Conservation (phyloP, 768 basidiomycete genomes). For the Boletus edulis region DNA sequence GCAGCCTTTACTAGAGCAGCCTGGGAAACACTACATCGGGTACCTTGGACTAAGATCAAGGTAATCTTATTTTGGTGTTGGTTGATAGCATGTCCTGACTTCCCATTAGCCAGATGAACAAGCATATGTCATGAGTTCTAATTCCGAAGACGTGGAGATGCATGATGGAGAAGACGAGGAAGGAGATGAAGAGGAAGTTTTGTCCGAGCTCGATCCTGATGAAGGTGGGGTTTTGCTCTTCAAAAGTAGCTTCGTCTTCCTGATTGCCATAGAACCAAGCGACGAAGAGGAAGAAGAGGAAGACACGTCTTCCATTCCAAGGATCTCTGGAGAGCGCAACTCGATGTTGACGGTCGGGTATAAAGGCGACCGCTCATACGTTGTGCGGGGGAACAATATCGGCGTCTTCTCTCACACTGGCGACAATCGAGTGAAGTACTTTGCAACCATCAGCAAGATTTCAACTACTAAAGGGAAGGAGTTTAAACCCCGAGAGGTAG, state of each 20-base stretch:
- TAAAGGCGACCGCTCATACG: conserved; percentile 92
- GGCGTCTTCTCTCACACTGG: conserved; percentile 82
- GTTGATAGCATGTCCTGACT: neutral
- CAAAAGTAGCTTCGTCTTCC: neutral
- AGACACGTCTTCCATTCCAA: conserved; percentile 35
- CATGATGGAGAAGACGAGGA: conserved; percentile 69
- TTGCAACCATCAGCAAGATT: conserved; percentile 83
- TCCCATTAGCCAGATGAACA: conserved; percentile 72
- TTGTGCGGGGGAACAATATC: conserved; percentile 88
- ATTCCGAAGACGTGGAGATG: conserved; percentile 88
- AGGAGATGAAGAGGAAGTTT: conserved; percentile 76
- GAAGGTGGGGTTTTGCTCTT: conserved; percentile 44
- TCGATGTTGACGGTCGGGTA: conserved; percentile 92
- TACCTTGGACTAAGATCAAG: conserved; percentile 79
- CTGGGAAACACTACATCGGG: conserved; percentile 79
- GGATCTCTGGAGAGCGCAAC: conserved; percentile 65
- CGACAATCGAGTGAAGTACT: conserved; percentile 74
- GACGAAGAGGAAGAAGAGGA: conserved; percentile 39
- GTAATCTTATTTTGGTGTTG: conserved; percentile 34
- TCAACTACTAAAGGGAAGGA: conserved; percentile 74
- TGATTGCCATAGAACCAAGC: conserved; percentile 43
- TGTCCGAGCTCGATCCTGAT: conserved; percentile 61
- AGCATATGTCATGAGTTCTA: conserved; percentile 73
- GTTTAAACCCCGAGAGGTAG: conserved; percentile 84
- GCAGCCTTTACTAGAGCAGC: conserved; percentile 62